Evolutionary conservation across 495 filamentous ascomycete genomes (phyloP).

Genomic region (Hyphodiscus hymeniophilus): DNA sequence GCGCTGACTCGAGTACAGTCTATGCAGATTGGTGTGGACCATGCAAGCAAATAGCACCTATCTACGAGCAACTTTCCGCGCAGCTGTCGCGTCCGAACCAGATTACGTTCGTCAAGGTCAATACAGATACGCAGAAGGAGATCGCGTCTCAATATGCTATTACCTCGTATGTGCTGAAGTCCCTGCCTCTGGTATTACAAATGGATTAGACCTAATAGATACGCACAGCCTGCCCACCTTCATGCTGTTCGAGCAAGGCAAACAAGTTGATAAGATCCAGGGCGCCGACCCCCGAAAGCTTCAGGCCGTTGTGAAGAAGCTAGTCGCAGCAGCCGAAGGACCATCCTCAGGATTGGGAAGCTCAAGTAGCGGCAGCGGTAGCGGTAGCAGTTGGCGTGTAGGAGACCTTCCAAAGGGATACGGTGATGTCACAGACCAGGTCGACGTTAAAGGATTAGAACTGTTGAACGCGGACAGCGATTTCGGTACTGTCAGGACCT

Average conservation of each 20-base stretch:
- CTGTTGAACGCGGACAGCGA: slow-evolving; percentile 76
- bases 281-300: slow-evolving; percentile 68
- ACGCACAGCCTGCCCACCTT: slow-evolving; percentile 65
- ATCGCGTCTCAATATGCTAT: slow-evolving; percentile 64
- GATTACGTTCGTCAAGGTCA: slow-evolving; percentile 80
- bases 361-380: slow-evolving; percentile 31
- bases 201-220: background rate
- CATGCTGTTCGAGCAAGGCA: slow-evolving; percentile 74
- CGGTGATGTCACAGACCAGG: slow-evolving; percentile 70
- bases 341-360: slow-evolving; percentile 36
- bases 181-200: background rate
- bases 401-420: slow-evolving; percentile 72
- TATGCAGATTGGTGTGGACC: slow-evolving; percentile 82
- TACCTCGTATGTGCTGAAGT: slow-evolving; percentile 47
- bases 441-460: slow-evolving; percentile 73
- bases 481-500: slow-evolving; percentile 55
- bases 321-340: slow-evolving; percentile 58
- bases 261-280: slow-evolving; percentile 55
- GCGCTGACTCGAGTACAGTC: slow-evolving; percentile 44
- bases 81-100: slow-evolving; percentile 63
- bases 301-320: slow-evolving; percentile 58
- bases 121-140: slow-evolving; percentile 68
- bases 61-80: slow-evolving; percentile 70
- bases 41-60: slow-evolving; percentile 76
- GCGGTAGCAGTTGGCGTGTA: slow-evolving; percentile 58